These are phyloP conservation scores for Juglanconis oblonga DNA, from an alignment of 2,329 filamentous ascomycete genomes.

Conservation along the genomic window DNA sequence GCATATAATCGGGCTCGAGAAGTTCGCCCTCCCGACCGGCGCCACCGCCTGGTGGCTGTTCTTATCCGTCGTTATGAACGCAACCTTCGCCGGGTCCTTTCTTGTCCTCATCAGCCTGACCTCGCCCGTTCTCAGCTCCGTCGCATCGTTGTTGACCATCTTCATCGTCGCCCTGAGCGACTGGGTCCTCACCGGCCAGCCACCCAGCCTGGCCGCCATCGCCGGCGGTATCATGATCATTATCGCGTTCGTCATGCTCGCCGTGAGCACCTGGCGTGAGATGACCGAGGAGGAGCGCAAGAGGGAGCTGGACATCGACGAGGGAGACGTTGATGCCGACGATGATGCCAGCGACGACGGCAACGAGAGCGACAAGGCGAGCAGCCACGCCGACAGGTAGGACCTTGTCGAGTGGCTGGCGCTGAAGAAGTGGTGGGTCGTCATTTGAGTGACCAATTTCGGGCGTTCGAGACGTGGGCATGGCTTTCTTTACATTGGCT, in stretches of 20 bases:
- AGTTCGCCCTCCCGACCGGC: slow-evolving; percentile 76
- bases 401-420: neutral
- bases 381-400: slow-evolving; percentile 10
- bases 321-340: slow-evolving; percentile 38
- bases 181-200: slow-evolving; percentile 77
- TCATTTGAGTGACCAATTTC: neutral
- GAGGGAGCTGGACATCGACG: slow-evolving; percentile 45
- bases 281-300: slow-evolving; percentile 79
- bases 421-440: neutral
- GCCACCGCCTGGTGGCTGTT: slow-evolving; percentile 76
- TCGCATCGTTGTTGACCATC: slow-evolving; percentile 91
- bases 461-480: neutral
- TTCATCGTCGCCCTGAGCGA: slow-evolving; percentile 94
- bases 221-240: slow-evolving; percentile 85
- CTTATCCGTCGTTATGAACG: slow-evolving; percentile 81
- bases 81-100: slow-evolving; percentile 89
- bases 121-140: slow-evolving; percentile 85
- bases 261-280: slow-evolving; percentile 89
- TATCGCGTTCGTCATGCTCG: slow-evolving; percentile 79
- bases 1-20: slow-evolving; percentile 74
- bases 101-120: slow-evolving; percentile 90
- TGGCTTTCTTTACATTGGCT: neutral
- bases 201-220: slow-evolving; percentile 72
- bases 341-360: slow-evolving; percentile 37
- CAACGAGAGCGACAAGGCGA: slow-evolving; percentile 23